These are phyloP conservation scores for Lunasporangiospora selenospora DNA, from an alignment of 192 early-diverging fungal genomes.

Conservation along the genomic window DNA sequence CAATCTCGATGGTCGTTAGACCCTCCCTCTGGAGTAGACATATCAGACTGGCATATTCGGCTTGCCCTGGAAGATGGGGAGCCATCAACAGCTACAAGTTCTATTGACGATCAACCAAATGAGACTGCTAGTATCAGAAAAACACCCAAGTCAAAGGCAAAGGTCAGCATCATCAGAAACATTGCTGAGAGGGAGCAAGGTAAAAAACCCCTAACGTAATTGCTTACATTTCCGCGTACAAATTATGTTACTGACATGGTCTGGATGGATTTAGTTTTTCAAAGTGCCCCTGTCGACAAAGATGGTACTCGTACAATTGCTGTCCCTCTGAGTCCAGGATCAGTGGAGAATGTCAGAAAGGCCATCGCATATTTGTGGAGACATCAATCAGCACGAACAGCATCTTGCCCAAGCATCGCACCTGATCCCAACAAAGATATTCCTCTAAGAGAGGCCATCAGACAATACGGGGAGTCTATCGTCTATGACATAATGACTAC, in stretches of 20 bases:
- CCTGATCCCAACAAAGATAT: slow-evolving; percentile 11
- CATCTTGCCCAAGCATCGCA: slow-evolving; percentile 4
- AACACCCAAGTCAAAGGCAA: neutral
- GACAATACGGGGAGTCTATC: slow-evolving; percentile 1
- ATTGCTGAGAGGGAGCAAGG: neutral
- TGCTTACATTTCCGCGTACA: neutral
- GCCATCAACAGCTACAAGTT: neutral
- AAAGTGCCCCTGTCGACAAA: neutral
- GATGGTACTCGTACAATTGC: slow-evolving; percentile 1
- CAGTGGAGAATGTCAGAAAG: slow-evolving; percentile 8
- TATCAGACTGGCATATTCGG: too few species aligned
- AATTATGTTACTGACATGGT: too few species aligned
- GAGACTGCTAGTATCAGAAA: neutral
- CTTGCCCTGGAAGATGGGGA: neutral
- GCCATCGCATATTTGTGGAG: slow-evolving; percentile 14
- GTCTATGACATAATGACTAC: neutral
- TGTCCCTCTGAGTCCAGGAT: slow-evolving; percentile 2
- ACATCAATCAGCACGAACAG: neutral
- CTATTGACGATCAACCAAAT: neutral
- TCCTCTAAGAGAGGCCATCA: slow-evolving; percentile 8
- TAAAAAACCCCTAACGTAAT: neutral
- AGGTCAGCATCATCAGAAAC: neutral
- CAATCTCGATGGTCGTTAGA: too few species aligned
- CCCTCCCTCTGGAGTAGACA: too few species aligned
- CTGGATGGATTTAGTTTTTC: neutral